Conservation (phyloP, 495 filamentous ascomycete genomes). For the Geoglossum glabrum region DNA sequence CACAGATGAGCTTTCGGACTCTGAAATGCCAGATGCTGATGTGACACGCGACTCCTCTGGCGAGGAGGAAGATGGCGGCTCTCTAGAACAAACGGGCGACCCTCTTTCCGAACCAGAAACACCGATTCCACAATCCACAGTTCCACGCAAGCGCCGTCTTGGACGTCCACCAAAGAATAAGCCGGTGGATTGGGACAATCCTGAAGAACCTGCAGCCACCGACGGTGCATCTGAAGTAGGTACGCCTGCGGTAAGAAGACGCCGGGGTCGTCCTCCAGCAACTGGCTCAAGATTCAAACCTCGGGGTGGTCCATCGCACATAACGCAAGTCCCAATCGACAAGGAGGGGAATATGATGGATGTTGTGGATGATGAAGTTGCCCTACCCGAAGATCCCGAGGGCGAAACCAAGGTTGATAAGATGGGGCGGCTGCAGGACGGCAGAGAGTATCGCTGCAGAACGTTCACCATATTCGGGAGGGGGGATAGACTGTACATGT, state of each 20-base stretch:
- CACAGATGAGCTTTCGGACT: conserved; percentile 9
- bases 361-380: conserved; percentile 81
- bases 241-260: conserved; percentile 36
- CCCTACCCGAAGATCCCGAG: conserved; percentile 65
- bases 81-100: conserved; percentile 14
- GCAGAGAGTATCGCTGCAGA: conserved; percentile 79
- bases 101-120: conserved; percentile 4
- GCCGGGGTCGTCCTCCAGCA: conserved; percentile 49
- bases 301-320: conserved; percentile 54
- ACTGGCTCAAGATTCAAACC: conserved; percentile 39
- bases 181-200: conserved; percentile 51
- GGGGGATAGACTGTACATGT: conserved; percentile 82
- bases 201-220: conserved; percentile 32
- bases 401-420: conserved; percentile 89
- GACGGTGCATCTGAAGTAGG: conserved; percentile 32
- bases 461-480: conserved; percentile 76
- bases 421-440: conserved; percentile 56
- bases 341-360: conserved; percentile 88
- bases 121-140: conserved; percentile 22
- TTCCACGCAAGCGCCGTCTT: conserved; percentile 57
- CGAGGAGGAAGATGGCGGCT: conserved; percentile 14
- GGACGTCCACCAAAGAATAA: conserved; percentile 74
- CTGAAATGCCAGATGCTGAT: conserved; percentile 15
- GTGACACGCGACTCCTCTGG: conserved; percentile 13
- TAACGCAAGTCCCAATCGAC: conserved; percentile 68